These are phyloP conservation scores for Aquanectria penicillioides DNA, from an alignment of 2,329 filamentous ascomycete species.

Conservation along the genomic window DNA sequence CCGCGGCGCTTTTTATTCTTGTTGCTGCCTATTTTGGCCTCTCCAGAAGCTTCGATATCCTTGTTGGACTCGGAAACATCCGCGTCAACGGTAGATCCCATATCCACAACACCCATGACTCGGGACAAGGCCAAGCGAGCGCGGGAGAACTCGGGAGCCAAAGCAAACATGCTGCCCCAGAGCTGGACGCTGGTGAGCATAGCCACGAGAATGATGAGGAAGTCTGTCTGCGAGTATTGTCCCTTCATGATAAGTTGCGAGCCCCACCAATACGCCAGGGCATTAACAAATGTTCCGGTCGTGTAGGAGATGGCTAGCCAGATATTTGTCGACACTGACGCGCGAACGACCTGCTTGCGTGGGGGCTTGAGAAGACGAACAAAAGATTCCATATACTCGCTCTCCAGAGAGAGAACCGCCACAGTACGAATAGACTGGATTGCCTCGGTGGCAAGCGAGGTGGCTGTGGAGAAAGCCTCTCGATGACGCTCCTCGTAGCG, in stretches of 20 bases:
- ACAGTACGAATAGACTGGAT: slow-evolving; percentile 31
- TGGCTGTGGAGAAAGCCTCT: slow-evolving; percentile 63
- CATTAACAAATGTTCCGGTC: slow-evolving; percentile 74
- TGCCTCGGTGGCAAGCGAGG: slow-evolving; percentile 32
- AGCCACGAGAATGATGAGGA: slow-evolving; percentile 77
- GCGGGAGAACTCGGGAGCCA: slow-evolving; percentile 76
- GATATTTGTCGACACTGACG: slow-evolving; percentile 62
- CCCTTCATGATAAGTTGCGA: slow-evolving; percentile 74
- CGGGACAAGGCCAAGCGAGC: slow-evolving; percentile 69
- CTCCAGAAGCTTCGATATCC: slow-evolving; percentile 52
- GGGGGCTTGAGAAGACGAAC: slow-evolving; percentile 58
- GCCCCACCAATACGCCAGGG: slow-evolving; percentile 84
- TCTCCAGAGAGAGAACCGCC: slow-evolving; percentile 57
- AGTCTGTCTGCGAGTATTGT: slow-evolving; percentile 70
- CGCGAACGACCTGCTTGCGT: slow-evolving; percentile 62
- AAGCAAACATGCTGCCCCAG: slow-evolving; percentile 77
- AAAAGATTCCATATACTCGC: slow-evolving; percentile 64
- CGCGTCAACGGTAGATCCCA: slow-evolving; percentile 46
- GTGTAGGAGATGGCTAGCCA: slow-evolving; percentile 70
- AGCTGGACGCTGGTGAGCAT: slow-evolving; percentile 77
- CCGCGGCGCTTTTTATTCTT: slow-evolving; percentile 28
- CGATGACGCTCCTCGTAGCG: slow-evolving; percentile 72
- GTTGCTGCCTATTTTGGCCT: slow-evolving; percentile 35
- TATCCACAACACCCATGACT: slow-evolving; percentile 61
- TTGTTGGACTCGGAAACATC: slow-evolving; percentile 29